Evolutionary conservation across 768 basidiomycete species (phyloP), one percentile per base, ranked within the genome.

Genomic region (Mycena filopes): DNA sequence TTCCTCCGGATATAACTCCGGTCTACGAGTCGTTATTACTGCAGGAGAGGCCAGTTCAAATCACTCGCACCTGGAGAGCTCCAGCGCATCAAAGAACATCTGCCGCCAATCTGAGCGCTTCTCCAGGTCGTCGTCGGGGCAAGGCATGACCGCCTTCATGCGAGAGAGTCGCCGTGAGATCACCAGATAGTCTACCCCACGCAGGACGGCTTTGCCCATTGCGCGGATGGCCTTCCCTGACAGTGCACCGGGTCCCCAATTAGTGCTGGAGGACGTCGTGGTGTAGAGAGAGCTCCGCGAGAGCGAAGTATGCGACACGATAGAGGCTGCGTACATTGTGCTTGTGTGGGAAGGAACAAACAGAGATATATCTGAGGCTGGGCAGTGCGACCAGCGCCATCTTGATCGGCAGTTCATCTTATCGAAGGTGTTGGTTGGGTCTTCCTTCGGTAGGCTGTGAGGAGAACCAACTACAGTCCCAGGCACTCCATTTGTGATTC

Each of bases 201-300:
- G 43, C 4, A 63, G 4, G 10, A 55, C 38, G 6, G 61, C 51
- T 21, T 63, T 63, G 0, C 54, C 54, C 36, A 63, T 36, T 1
- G 45, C 53, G 10, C 47, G 46, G 1, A 63, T 45, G 1, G 42
- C 45, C 15, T 55, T 63, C 0, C 61, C 61, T 4, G 61, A 33
- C 11, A 48, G 16, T n/a, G 53, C 54, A 47, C 60, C 60, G 0
- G 61, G 61, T 0, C 61, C 61, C 61, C 61, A 63, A 33, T 63
- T 53, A 6, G 61, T 63, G 25, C 46, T 63, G 4, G 61, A 55
- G 7, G 61, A 63, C 21, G 53, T 55, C 11, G 47, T 56, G 2
- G 61, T 63, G 46, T 63, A 63, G 20, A 53, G 6, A 28, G 60
- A 61, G 23, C 28, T 33, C 15, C 5, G 7, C 6, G 53, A 26